Evolutionary conservation across 805 yeast genomes (phyloP).

Genomic region (Spathaspora girioi): DNA sequence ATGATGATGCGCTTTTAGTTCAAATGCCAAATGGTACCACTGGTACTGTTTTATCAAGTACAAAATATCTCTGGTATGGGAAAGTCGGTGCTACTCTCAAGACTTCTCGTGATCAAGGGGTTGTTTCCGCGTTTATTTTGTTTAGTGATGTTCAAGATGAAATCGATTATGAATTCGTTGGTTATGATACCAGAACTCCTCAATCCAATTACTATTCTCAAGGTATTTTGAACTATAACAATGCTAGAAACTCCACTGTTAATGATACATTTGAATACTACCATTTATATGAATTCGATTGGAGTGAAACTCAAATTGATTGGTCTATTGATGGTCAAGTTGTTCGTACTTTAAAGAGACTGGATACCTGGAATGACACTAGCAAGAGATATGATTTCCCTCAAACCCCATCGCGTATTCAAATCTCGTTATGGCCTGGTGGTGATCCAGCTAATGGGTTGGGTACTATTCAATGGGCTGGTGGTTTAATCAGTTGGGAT

Average conservation of each 20-base stretch:
- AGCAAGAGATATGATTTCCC: slow-evolving; percentile 55
- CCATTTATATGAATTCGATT: slow-evolving; percentile 76
- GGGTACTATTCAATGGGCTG: slow-evolving; percentile 82
- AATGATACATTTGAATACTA: slow-evolving; percentile 60
- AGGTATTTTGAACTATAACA: slow-evolving; percentile 67
- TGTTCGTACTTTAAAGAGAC: slow-evolving; percentile 62
- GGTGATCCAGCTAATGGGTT: slow-evolving; percentile 50
- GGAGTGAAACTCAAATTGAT: slow-evolving; percentile 66
- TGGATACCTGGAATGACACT: slow-evolving; percentile 63
- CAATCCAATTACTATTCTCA: slow-evolving; percentile 81
- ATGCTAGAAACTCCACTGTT: slow-evolving; percentile 43
- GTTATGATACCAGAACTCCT: slow-evolving; percentile 60
- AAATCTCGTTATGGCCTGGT: slow-evolving; percentile 77
- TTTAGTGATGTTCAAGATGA: slow-evolving; percentile 88
- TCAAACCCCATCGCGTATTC: slow-evolving; percentile 72
- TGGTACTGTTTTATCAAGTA: slow-evolving; percentile 80
- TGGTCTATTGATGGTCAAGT: slow-evolving; percentile 73
- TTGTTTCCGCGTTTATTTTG: slow-evolving; percentile 75
- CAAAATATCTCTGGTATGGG: slow-evolving; percentile 86
- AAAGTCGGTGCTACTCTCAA: slow-evolving; percentile 65
- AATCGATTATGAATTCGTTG: slow-evolving; percentile 84
- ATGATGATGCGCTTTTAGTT: slow-evolving; percentile 52
- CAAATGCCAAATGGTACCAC: slow-evolving; percentile 75
- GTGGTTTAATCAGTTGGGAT: slow-evolving; percentile 84
- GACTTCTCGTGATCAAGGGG: slow-evolving; percentile 76